Conservation (phyloP, 2,329 filamentous ascomycete genomes). For the Xylaria polymorpha region DNA sequence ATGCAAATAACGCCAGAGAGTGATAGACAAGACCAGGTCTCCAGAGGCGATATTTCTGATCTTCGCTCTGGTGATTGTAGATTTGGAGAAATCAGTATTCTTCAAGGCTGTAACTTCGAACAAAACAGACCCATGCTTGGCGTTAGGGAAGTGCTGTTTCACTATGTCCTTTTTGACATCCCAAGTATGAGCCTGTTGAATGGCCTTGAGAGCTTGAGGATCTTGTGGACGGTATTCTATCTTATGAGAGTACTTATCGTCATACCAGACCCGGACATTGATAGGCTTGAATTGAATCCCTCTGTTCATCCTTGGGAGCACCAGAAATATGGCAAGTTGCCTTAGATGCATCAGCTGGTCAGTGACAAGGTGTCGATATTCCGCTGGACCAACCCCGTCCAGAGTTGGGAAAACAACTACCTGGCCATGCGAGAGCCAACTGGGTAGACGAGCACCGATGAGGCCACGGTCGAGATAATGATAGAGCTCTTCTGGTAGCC, state of each 20-base stretch:
- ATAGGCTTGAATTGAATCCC: constrained; percentile 86
- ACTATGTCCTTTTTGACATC: constrained; percentile 72
- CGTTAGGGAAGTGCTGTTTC: constrained; percentile 60
- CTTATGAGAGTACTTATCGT: constrained; percentile 73
- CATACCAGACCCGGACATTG: constrained; percentile 85
- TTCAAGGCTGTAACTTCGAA: constrained; percentile 76
- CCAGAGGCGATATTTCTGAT: constrained; percentile 69
- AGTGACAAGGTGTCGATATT: constrained; percentile 84
- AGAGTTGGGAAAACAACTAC: constrained; percentile 84
- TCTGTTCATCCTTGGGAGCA: constrained; percentile 83
- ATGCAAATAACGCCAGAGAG: constrained; percentile 89
- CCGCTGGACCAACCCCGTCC: constrained; percentile 81
- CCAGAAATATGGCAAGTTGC: constrained; percentile 79
- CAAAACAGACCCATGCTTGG: constrained; percentile 59
- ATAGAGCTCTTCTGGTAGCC: constrained; percentile 88
- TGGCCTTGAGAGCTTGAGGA: constrained; percentile 56
- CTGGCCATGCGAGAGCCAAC: constrained; percentile 83
- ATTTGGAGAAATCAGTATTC: constrained; percentile 75
- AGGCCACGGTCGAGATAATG: constrained; percentile 88
- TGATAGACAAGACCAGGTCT: constrained; percentile 77
- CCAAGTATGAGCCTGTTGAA: constrained; percentile 70
- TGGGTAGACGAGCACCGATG: constrained; percentile 81
- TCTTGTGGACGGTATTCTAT: constrained; percentile 69
- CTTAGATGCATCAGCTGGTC: constrained; percentile 79
- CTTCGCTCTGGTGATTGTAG: constrained; percentile 71